Conservation (phyloP, 371 early-diverging fungal genomes). For the Mortierella sp. region DNA sequence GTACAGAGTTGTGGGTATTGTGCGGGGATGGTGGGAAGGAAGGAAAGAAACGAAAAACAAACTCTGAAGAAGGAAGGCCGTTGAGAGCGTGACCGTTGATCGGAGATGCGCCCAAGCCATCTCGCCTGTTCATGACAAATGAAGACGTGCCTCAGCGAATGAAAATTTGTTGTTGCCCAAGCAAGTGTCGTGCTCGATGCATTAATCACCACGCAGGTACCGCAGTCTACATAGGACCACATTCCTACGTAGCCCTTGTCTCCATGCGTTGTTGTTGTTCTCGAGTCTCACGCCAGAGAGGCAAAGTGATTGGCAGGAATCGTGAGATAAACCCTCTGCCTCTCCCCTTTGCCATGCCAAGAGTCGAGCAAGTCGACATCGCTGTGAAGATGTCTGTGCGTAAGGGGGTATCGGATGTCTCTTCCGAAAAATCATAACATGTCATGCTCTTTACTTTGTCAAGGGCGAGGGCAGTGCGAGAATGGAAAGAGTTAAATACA, state of each 20-base stretch:
- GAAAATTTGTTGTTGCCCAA: too few species aligned
- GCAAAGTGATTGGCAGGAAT: too few species aligned
- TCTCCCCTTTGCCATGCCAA: background rate
- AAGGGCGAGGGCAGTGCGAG: too few species aligned
- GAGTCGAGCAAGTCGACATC: background rate
- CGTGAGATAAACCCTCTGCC: too few species aligned
- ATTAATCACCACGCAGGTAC: too few species aligned
- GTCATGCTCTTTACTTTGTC: background rate
- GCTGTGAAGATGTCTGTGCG: background rate
- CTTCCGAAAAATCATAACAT: background rate
- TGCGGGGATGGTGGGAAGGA: background rate
- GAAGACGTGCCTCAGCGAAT: background rate
- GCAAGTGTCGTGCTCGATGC: too few species aligned
- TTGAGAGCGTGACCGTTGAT: background rate
- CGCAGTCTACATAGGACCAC: too few species aligned
- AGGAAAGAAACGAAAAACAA: background rate
- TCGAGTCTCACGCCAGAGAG: too few species aligned
- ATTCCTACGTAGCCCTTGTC: too few species aligned
- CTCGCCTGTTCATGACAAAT: background rate
- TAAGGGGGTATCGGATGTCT: background rate
- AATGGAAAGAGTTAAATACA: too few species aligned
- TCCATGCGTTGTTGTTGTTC: too few species aligned
- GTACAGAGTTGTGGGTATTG: background rate
- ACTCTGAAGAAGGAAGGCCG: background rate
- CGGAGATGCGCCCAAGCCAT: background rate